Evolutionary conservation across 805 yeast genomes (phyloP), one percentile per base, ranked within the genome.

Genomic region (Citeromyces matritensis): DNA sequence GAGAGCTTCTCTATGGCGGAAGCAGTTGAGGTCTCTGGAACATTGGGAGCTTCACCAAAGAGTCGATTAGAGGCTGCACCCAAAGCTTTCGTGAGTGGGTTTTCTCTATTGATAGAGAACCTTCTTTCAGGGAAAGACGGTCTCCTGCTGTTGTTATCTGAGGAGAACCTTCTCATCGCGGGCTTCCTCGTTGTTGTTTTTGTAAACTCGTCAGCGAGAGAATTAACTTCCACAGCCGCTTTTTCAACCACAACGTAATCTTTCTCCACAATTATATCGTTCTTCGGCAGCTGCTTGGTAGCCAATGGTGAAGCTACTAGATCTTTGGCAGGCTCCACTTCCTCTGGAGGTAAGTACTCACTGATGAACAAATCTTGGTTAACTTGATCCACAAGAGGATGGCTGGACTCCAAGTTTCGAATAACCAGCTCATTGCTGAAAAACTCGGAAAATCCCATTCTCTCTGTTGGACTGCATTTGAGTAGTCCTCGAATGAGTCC

Each of bases 181-280:
- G 13, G 11, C 13, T n/a, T 30, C 1, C 55, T 49, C 0, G 48
- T 49, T 23, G 74, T 75, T 3, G 75, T 75, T 36, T 60, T 57
- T 10, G 83, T 86, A 32, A 88, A 57, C 49, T 86, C 95, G 51
- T 88, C 97, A 3, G 98, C 98, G 35, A 91, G 62, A 2, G 94
- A 88, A 57, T 88, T 88, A 6, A 88, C 94, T 48, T 91, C 97
- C 3, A 88, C 96, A 0, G 91, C 83, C 31, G 94, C 69, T 50
- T 88, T 91, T 50, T 88, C 97, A 19, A 88, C 86, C 26, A 88
- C 94, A 23, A 88, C 97, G 43, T 88, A 88, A 45, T 85, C 96
- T 40, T 72, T 75, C 42, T 84, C 95, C 35, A 74, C 56, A 15
- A 66, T 61, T 5, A 26, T 26, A 19, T 26, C 7, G 9, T 12